Evolutionary conservation across 768 basidiomycete genomes (phyloP), one percentile per base, ranked within the genome.

Genomic region (Daedaleopsis sinensis): DNA sequence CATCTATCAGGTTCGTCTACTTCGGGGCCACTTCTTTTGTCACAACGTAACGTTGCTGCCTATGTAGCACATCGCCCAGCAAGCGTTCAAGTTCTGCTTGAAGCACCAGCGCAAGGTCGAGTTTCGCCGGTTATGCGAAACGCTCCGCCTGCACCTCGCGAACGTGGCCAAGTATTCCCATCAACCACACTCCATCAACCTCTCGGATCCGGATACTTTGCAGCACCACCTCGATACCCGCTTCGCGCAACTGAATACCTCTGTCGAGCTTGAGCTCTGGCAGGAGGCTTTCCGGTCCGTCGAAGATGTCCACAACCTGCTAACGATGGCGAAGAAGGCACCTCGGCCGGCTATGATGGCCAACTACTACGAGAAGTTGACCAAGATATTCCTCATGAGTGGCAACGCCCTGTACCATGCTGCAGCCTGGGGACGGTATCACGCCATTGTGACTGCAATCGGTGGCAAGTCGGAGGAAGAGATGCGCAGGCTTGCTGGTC

Each of bases 221-320:
- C 91, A 96, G 70, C 93, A 93, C 68, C 93, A 97, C 75, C 90
- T 98, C 62, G 96, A 98, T 73, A 96, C 94, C 18, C 93, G 96
- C 58, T 98, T 99, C 73, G 91, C 93, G 27, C 96, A 98, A 79
- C 85, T 98, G 64, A 94, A 95, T 70, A 92, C 94, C 19, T 95
- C 95, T 1, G 95, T 98, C 67, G 95, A 98, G 74, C 88, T 99
- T 65, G 96, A 99, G 77, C 83, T 99, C 27, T 99, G 96, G 96
- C 96, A 98, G 71, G 96, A 98, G 71, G 96, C 94, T 11, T 99
- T 98, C 84, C 91, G 96, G 62, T 94, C 94, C 44, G 94, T 98
- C 62, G 96, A 99, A 75, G 96, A 99, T 74, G 92, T 98, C 42
- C 96, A 98, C 79, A 94, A 95, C 69, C 84, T 98, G 38, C 86